Evolutionary conservation across 2,329 filamentous ascomycete genomes (phyloP), one percentile per base, ranked within the genome.

Genomic region (Diaporthe amygdali): DNA sequence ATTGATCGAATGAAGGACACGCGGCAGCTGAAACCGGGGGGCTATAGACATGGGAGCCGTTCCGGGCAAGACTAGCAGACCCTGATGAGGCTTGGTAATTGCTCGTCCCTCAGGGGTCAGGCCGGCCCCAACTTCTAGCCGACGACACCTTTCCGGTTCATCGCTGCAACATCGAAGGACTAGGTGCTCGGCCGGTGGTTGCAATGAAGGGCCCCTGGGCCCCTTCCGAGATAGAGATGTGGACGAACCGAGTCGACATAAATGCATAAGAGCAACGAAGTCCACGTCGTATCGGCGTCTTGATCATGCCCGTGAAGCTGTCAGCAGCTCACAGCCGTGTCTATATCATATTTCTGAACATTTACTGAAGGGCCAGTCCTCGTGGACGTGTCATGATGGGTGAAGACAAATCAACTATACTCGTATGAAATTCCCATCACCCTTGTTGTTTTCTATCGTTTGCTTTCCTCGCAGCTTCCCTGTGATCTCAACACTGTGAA

Each of bases 371-470:
- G 32, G 10, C 10, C 20, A 22, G 14, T 4, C 41, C 25, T 63
- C 17, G 56, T 46, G 56, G 25, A 32, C n/a, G 20, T 25, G 7
- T 6, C 20, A 47, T 3, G 27, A 63, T 47, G 56, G 39, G 56
- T 47, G 56, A 63, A 63, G 39, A 63, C 41, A 63, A 63, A 20
- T 63, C 39, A 46, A 63, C 56, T 3, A 63, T 63, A 22, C 41
- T 63, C 3, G 56, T 63, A 63, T 47, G 56, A 32, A 30, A 5
- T 34, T 15, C 1, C 41, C 20, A 6, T n/a, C 22, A 1, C 17
- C 15, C 3, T 15, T n/a, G n/a, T 27, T 56, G 2, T 20, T 56
- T 17, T 22, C 14, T 15, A 2, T 10, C 32, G 17, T 34, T 17
- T 14, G n/a, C n/a, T 20, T 47, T 20, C 8, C 6, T 37, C 15